Conservation (phyloP, 2,329 filamentous ascomycete species). For the Colletotrichum coccodes region DNA sequence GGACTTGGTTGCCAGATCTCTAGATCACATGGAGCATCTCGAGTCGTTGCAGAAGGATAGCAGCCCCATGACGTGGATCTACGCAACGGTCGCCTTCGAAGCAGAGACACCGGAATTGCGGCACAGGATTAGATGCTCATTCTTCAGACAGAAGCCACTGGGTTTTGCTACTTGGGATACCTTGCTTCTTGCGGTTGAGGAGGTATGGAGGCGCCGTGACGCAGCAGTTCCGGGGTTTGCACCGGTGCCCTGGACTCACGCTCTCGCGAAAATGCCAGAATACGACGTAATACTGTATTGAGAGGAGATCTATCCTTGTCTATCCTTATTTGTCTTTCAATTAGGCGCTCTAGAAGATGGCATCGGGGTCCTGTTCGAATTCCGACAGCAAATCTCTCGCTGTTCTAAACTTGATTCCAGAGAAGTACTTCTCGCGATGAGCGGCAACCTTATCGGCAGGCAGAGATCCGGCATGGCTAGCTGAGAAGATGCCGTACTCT, state of each 20-base stretch:
- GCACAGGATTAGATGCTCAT: not conserved
- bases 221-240: not conserved
- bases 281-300: not conserved
- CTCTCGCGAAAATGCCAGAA: not conserved
- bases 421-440: slow-evolving; percentile 23
- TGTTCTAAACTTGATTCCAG: slow-evolving; percentile 9
- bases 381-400: slow-evolving; percentile 2
- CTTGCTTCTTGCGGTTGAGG: not conserved
- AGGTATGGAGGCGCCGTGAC: not conserved
- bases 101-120: not conserved
- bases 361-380: slow-evolving; percentile 1
- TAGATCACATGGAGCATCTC: slow-evolving; percentile 10
- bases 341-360: not conserved
- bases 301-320: not conserved
- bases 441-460: slow-evolving; percentile 21
- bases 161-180: not conserved
- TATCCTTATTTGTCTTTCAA: not conserved
- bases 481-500: slow-evolving; percentile 24
- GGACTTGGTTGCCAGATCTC: not conserved
- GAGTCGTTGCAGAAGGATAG: not conserved
- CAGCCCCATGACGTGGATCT: slow-evolving; percentile 10
- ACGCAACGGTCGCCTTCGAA: not conserved
- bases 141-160: not conserved
- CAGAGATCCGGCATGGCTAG: slow-evolving; percentile 21
- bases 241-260: not conserved